These are phyloP conservation scores for Trypanosoma mega DNA, from an alignment of 208 protist species.

Conservation along the genomic window DNA sequence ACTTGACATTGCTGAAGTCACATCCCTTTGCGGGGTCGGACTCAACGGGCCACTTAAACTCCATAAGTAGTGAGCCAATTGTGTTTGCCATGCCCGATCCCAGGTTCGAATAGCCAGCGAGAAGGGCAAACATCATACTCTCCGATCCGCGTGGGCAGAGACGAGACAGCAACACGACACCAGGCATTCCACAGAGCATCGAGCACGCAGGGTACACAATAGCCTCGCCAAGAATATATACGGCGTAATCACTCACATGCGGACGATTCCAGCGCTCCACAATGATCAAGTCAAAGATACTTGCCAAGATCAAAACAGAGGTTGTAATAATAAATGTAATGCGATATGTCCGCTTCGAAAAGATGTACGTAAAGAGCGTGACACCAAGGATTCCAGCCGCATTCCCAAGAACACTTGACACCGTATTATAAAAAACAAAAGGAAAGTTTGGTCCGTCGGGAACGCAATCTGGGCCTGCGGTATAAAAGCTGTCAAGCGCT, in stretches of 20 bases:
- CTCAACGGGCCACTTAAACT: slow-evolving; percentile 46
- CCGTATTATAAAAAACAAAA: slow-evolving; percentile 65
- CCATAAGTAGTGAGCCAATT: slow-evolving; percentile 58
- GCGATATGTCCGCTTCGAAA: slow-evolving; percentile 50
- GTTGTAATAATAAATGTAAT: slow-evolving; percentile 41
- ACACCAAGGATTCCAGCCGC: slow-evolving; percentile 41
- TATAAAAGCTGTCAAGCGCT: slow-evolving; percentile 47
- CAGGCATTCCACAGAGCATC: slow-evolving; percentile 73
- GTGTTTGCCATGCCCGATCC: slow-evolving; percentile 42
- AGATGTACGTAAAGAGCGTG: slow-evolving; percentile 50
- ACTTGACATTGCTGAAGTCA: slow-evolving; percentile 69
- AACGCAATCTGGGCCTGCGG: slow-evolving; percentile 36
- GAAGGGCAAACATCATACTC: slow-evolving; percentile 75
- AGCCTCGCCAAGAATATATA: slow-evolving; percentile 48
- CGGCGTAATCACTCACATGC: slow-evolving; percentile 19
- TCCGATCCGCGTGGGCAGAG: slow-evolving; percentile 84
- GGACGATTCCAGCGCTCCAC: slow-evolving; percentile 55
- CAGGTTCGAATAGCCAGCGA: slow-evolving; percentile 82
- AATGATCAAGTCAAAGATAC: slow-evolving; percentile 60
- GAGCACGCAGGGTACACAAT: slow-evolving; percentile 61
- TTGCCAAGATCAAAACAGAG: slow-evolving; percentile 33
- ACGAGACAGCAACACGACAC: slow-evolving; percentile 72
- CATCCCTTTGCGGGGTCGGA: slow-evolving; percentile 24
- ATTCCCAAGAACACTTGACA: slow-evolving; percentile 43
- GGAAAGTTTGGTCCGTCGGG: slow-evolving; percentile 55